These are phyloP conservation scores for Ogataea ramenticola DNA, from an alignment of 805 yeast genomes.

Conservation along the genomic window DNA sequence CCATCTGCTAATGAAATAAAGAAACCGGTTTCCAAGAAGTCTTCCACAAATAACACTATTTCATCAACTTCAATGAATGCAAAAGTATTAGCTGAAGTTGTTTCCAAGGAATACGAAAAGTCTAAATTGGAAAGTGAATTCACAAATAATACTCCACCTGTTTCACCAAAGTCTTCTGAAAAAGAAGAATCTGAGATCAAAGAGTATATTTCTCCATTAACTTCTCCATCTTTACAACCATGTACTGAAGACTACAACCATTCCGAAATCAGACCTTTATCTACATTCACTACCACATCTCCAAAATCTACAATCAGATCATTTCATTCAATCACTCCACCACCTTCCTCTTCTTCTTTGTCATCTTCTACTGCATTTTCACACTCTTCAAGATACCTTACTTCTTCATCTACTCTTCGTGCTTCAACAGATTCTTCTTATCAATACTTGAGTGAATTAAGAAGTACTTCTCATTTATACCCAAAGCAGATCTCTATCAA, in stretches of 20 bases:
- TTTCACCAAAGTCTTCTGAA: not conserved
- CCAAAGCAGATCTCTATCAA: conserved; percentile 16
- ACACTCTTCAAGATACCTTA: not conserved
- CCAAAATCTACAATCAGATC: not conserved
- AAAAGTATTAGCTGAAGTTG: conserved; percentile 2
- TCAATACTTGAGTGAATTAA: conserved; percentile 1
- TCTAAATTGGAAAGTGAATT: not conserved
- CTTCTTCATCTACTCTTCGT: not conserved
- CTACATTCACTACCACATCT: not conserved
- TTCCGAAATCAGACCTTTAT: not conserved
- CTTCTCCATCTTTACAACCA: conserved; percentile 19
- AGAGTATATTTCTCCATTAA: conserved; percentile 18
- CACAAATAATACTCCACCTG: not conserved
- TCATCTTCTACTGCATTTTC: not conserved
- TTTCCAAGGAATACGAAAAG: not conserved
- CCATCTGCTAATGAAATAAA: conserved; percentile 18
- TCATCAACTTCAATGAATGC: conserved; percentile 1
- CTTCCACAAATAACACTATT: conserved; percentile 1
- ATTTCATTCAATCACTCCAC: not conserved
- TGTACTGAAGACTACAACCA: not conserved
- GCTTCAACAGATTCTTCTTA: not conserved
- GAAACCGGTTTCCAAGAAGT: conserved; percentile 2
- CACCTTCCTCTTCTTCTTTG: not conserved
- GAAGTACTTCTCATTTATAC: conserved; percentile 1
- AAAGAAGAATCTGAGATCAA: not conserved